Percentiles rank a stretch among this genome's conserved stretches.
Conservation (phyloP, 331 rosid genomes). For the Acacia concinna region DNA sequence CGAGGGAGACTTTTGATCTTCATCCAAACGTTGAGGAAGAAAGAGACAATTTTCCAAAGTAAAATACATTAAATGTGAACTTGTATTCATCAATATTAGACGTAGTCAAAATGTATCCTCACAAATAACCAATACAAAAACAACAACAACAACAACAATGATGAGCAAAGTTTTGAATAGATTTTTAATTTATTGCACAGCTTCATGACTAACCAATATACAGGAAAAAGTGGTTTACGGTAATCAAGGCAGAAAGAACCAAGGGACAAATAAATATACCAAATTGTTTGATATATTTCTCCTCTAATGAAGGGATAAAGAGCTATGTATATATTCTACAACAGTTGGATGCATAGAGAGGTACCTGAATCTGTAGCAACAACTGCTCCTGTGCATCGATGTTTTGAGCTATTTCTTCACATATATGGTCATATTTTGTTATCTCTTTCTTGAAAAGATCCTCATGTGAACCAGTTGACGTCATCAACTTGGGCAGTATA, state of each 20-base stretch:
- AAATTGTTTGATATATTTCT: constrained; percentile 24
- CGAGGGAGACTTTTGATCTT: background rate
- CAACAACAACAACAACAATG: background rate
- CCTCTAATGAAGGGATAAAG: background rate
- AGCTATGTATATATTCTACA: background rate
- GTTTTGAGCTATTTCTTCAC: constrained; percentile 86
- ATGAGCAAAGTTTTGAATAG: background rate
- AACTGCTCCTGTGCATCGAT: constrained; percentile 94
- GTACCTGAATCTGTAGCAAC: constrained; percentile 92
- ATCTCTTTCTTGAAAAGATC: constrained; percentile 94
- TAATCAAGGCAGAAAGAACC: background rate
- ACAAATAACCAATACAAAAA: background rate
- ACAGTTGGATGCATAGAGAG: constrained; percentile 3
- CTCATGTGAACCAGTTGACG: constrained; percentile 90
- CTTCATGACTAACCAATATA: background rate
- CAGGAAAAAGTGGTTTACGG: background rate
- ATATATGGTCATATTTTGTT: constrained; percentile 84
- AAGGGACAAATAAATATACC: background rate
- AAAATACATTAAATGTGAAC: background rate
- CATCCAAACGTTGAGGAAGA: background rate
- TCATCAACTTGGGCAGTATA: constrained; percentile 97
- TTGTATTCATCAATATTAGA: background rate
- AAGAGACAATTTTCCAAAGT: background rate
- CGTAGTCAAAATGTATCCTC: background rate
- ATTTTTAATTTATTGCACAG: background rate